Percentiles rank a stretch among this genome's conserved stretches.
These are phyloP conservation scores for Evansstolkia leycettana DNA, from an alignment of 495 filamentous ascomycete genomes.

Conservation along the genomic window DNA sequence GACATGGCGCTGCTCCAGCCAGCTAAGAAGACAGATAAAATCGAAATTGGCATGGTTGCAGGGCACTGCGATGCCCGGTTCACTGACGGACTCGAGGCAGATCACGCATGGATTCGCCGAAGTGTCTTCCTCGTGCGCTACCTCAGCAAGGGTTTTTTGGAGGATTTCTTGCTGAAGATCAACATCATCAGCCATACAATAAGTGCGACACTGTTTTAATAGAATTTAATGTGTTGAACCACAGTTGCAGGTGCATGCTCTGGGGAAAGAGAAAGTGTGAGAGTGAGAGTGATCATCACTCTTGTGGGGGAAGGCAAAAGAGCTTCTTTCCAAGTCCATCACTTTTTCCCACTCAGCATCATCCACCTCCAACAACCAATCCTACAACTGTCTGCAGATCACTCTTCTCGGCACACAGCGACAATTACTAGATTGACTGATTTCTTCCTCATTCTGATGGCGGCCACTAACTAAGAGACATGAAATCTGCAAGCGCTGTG, in stretches of 20 bases:
- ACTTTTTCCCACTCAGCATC: too few species aligned
- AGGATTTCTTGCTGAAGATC: constrained; percentile 30
- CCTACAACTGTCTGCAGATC: too few species aligned
- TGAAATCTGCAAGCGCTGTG: constrained; percentile 32
- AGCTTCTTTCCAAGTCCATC: too few species aligned
- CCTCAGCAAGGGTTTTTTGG: constrained; percentile 31
- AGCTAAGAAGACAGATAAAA: constrained; percentile 71
- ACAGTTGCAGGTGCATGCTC: too few species aligned
- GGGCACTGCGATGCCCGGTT: constrained; percentile 55
- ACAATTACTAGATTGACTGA: too few species aligned
- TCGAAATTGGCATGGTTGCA: constrained; percentile 76
- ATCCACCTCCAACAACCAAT: too few species aligned
- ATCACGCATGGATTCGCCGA: constrained; percentile 35
- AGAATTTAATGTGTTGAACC: not conserved
- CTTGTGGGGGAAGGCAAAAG: too few species aligned
- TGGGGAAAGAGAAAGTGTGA: too few species aligned
- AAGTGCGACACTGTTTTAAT: not conserved
- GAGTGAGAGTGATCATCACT: too few species aligned
- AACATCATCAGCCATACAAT: constrained; percentile 27
- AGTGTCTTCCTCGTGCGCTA: constrained; percentile 20
- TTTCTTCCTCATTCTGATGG: too few species aligned
- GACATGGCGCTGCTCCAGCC: constrained; percentile 58
- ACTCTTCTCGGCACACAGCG: too few species aligned
- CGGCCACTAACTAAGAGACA: constrained; percentile 1
- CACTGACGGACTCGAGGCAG: constrained; percentile 64